Percentiles rank a stretch among this genome's conserved stretches.
Evolutionary conservation across 306 rosid genomes (phyloP).

Genomic region (Rosa persica): DNA sequence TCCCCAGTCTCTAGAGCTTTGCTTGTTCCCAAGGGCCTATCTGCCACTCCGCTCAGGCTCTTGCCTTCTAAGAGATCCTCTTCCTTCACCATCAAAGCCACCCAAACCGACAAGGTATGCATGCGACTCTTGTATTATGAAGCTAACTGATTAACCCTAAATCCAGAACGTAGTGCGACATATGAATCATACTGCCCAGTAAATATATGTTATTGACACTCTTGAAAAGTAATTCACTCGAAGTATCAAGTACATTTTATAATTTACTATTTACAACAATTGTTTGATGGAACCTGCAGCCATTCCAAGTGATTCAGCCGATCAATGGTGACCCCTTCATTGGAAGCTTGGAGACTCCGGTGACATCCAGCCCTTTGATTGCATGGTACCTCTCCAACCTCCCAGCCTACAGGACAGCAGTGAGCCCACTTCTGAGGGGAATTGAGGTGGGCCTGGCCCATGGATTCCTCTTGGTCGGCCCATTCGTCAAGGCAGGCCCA

Average conservation of each 20-base stretch:
- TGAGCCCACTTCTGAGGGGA: slow-evolving; percentile 83
- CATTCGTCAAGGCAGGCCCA: slow-evolving; percentile 92
- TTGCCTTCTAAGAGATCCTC: slow-evolving; percentile 33
- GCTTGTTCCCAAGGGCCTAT: slow-evolving; percentile 68
- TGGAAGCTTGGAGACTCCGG: slow-evolving; percentile 95
- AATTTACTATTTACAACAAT: background rate
- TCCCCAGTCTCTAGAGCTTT: slow-evolving; percentile 51
- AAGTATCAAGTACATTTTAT: background rate
- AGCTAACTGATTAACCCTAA: background rate
- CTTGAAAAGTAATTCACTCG: background rate
- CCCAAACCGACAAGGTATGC: slow-evolving; percentile 78
- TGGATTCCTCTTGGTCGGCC: slow-evolving; percentile 79
- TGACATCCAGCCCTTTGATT: slow-evolving; percentile 88
- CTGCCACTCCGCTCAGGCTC: slow-evolving; percentile 50
- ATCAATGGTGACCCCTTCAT: slow-evolving; percentile 98
- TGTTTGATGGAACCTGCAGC: slow-evolving; percentile 38
- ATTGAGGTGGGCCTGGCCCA: slow-evolving; percentile 93
- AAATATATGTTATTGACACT: background rate
- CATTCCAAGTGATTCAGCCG: slow-evolving; percentile 87
- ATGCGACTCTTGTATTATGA: background rate
- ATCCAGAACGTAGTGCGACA: background rate
- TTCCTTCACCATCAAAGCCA: slow-evolving; percentile 66
- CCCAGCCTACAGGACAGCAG: slow-evolving; percentile 92
- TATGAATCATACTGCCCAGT: background rate
- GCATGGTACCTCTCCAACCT: slow-evolving; percentile 98